Base-by-base conservation (phyloP, 2,329 filamentous ascomycete species). In the Colletotrichum euphorbiae region DNA sequence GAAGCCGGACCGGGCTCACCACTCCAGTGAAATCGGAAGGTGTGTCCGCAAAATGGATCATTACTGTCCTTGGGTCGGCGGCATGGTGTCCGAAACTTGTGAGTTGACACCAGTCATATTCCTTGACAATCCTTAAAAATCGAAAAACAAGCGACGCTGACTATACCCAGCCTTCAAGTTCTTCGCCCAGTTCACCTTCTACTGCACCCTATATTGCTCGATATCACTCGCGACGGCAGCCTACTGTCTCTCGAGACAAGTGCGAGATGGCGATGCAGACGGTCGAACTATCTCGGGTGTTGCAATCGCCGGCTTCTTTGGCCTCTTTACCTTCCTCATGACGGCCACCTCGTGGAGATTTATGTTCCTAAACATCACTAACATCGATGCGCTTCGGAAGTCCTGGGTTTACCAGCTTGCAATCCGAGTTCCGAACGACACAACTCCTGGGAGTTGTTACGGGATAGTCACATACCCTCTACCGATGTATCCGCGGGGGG, bases 21-120 rank as follows among this genome's bases (percentile, higher is more conserved):
- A 98, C 78, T 97, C 92, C 75, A 90, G 90, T 59, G 93, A 97
- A 75, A 82, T 96, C 12, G 89, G 89, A 56, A 86, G 93, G 48
- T 98, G 95, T 75, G 91, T 97, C 21, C 82, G 87, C 45, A 96
- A 96, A 74, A 96, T 98, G 91, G 95, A 98, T 71, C 95, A 98
- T 76, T 96, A 94, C 74, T 99, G 96, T 75, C 96, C 95, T 0
- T 98, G 91, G 92, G 94, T 97, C n/a, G 95, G 95, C 4, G 96
- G 95, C 21, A 92, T 97, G 71, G 90, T 99, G 9, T 91, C 90
- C 0, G 94, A 98, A 77, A 94, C 89, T 2, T 89, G 87, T 89
- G 74, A 76, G 86, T 78, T 12, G 28, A 28, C 28, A 19, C 8
- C 6, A 38, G n/a, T 38, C 2, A 12, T 13, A 15, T 17, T 11